Evolutionary conservation across 768 basidiomycete genomes (phyloP).

Genomic region (Daedaleopsis sinensis): DNA sequence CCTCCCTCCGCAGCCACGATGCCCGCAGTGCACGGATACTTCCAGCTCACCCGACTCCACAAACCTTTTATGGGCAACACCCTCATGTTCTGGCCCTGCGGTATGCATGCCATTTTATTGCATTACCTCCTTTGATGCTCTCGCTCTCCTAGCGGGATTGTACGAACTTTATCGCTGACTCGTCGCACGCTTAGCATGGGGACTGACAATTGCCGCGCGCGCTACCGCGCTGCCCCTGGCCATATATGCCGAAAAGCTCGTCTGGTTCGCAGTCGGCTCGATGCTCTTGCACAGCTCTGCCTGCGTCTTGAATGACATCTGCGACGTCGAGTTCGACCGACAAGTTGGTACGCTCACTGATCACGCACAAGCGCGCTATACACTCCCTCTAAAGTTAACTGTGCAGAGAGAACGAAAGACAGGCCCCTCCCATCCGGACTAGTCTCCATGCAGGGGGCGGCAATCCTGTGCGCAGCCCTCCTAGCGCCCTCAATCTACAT

Average conservation of each 20-base stretch:
- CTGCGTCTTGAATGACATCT: constrained; percentile 30
- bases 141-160: neutral
- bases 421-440: constrained; percentile 37
- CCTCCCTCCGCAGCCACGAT: neutral
- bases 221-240: constrained; percentile 10
- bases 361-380: no score
- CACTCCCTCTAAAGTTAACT: neutral
- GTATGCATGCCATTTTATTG: constrained; percentile 8
- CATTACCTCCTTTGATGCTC: neutral
- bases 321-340: constrained; percentile 34
- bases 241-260: constrained; percentile 12
- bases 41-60: constrained; percentile 27
- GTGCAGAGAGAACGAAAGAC: constrained; percentile 37
- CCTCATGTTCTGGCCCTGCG: constrained; percentile 30
- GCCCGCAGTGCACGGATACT: constrained; percentile 19
- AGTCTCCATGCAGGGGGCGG: constrained; percentile 35
- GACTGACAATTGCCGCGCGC: constrained; percentile 26
- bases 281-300: constrained; percentile 27
- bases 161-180: neutral
- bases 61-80: constrained; percentile 26
- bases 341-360: constrained; percentile 34
- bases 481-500: constrained; percentile 16
- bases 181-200: constrained; percentile 22
- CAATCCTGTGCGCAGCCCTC: constrained; percentile 30
- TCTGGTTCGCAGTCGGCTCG: constrained; percentile 23